Conservation (phyloP, 306 rosid genomes). For the Alnus glutinosa region DNA sequence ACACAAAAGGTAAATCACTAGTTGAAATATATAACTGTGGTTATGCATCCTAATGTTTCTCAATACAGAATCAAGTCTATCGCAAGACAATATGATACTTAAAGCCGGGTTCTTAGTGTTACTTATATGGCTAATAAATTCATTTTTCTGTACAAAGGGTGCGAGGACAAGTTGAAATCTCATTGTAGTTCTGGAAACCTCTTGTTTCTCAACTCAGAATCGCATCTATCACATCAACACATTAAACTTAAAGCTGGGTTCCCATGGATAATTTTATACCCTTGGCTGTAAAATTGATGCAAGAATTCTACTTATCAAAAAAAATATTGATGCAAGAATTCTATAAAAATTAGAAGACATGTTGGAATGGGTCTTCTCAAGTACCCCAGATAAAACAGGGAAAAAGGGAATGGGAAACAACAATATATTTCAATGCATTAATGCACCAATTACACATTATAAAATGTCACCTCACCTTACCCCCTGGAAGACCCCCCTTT, state of each 20-base stretch:
- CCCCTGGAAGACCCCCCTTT: conserved; percentile 99
- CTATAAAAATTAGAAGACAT: background rate
- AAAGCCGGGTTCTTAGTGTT: background rate
- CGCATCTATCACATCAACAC: background rate
- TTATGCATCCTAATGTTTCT: background rate
- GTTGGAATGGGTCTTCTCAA: background rate
- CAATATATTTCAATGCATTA: background rate
- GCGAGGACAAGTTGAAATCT: background rate
- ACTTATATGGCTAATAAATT: background rate
- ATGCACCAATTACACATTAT: background rate
- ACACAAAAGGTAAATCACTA: background rate
- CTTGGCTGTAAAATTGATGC: background rate
- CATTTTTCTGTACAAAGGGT: background rate
- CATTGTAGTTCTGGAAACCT: background rate
- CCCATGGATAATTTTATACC: background rate
- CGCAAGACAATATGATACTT: background rate
- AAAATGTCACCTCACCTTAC: conserved; percentile 58
- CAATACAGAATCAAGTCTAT: background rate
- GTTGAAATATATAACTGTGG: background rate
- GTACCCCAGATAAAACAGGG: background rate
- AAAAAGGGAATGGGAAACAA: background rate
- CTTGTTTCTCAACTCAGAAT: background rate
- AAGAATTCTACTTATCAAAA: too few relatives aligned
- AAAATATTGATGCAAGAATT: background rate
- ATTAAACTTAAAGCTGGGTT: background rate